Evolutionary conservation across 345 rosid genomes (phyloP), one percentile per base, ranked within the genome.

Genomic region (Eutrema yunnanense): DNA sequence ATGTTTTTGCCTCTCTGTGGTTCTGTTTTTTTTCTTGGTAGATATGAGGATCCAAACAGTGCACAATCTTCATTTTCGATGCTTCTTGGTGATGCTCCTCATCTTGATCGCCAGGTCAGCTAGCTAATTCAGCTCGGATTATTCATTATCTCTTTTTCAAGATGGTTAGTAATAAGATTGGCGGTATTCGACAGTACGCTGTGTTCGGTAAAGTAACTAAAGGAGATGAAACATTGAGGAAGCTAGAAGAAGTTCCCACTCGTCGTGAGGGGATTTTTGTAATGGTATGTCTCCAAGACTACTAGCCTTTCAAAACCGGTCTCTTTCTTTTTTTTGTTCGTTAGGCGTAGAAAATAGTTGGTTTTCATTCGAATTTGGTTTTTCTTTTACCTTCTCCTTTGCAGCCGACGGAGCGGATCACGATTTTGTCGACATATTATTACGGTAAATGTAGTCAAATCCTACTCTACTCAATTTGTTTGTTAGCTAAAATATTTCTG

Each of bases 51-150:
- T 85, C 99, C 97, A 74, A 69, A 95, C 76, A 95, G 97, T 66
- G 99, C 89, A 16, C 74, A 81, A 38, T 95, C 99, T 40, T 95
- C 99, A 4, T 95, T 95, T 71, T 95, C 99, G n/a, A 85, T 95
- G 27, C 97, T 91, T 78, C 96, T 91, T 58, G 99, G 99, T 38
- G 82, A 89, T 74, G 96, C 99, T 36, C 90, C 96, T 57, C 99
- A 95, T 92, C 97, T 95, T 69, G 96, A 95, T 83, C 80, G 85
- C 63, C 41, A 88, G 88, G 99, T 95, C 72, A 79, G 76, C 30
- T 73, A 13, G 36, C 40, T 48, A 40, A 48, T 22, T 64, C 41
- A 56, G 11, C 3, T 0, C 22, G 2, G 44, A 27, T 43, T 48
- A 9, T 2, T 65, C 33, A 6, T 22, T 53, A 57, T 19, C 68